These are phyloP conservation scores for Leptodermis oblonga DNA, from an alignment of 257 asterid species.

Conservation along the genomic window DNA sequence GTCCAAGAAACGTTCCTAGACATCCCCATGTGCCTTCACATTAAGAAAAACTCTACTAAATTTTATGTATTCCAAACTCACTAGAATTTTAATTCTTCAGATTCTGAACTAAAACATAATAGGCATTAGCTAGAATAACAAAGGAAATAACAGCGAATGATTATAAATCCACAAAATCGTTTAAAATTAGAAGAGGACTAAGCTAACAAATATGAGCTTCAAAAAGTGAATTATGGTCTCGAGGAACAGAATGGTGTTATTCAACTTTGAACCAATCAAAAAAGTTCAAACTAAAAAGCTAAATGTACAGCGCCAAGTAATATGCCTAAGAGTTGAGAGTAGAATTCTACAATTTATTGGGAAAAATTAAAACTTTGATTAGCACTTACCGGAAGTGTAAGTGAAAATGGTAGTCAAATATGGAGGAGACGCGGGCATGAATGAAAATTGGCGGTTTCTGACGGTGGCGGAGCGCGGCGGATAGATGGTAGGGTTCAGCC, in stretches of 20 bases:
- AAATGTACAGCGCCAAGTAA: not conserved
- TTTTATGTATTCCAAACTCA: not conserved
- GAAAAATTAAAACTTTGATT: not conserved
- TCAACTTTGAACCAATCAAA: too few species aligned
- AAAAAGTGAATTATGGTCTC: not conserved
- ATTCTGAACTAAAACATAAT: not conserved
- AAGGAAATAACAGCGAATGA: not conserved
- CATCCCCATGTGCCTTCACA: not conserved
- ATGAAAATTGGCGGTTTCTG: not conserved
- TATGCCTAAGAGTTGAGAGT: not conserved
- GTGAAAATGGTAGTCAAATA: not conserved
- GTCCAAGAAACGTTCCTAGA: not conserved
- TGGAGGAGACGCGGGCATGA: not conserved
- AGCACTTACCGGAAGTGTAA: not conserved
- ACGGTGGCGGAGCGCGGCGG: not conserved
- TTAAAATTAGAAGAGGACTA: too few species aligned
- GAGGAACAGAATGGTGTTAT: not conserved
- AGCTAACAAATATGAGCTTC: not conserved
- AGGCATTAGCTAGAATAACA: not conserved
- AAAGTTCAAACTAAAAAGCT: not conserved
- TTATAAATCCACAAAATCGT: not conserved
- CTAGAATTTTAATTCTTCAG: not conserved
- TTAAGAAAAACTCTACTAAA: not conserved
- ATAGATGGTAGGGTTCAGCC: not conserved
- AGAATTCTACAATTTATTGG: not conserved